These are phyloP conservation scores for Hylodesmum podocarpum DNA, from an alignment of 306 rosid genomes.

Conservation along the genomic window DNA sequence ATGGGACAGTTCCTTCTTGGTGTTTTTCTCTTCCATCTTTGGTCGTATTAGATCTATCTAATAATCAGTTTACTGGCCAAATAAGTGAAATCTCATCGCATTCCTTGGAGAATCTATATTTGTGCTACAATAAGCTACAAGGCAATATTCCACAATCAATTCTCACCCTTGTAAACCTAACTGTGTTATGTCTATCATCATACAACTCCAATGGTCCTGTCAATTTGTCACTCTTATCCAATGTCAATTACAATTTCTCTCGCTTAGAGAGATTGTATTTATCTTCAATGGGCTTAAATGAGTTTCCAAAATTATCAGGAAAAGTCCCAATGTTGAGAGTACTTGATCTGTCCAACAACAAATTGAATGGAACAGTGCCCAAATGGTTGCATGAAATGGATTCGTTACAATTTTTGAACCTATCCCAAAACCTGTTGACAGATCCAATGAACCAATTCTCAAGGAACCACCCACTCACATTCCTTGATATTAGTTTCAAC, in stretches of 20 bases:
- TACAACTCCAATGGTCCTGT: background rate
- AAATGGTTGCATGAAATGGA: conserved; percentile 3
- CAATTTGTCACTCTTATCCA: background rate
- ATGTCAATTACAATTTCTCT: background rate
- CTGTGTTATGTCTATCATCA: background rate
- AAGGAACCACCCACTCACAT: background rate
- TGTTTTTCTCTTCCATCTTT: background rate
- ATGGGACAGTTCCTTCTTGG: conserved; percentile 21
- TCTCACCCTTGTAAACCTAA: background rate
- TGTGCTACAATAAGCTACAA: background rate
- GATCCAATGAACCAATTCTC: background rate
- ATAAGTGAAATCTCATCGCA: background rate
- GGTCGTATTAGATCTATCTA: background rate
- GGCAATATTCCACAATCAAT: conserved; percentile 22
- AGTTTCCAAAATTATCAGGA: background rate
- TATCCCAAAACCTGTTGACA: conserved; percentile 29
- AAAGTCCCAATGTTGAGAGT: background rate
- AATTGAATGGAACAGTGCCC: background rate
- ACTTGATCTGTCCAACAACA: conserved; percentile 22
- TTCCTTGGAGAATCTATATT: background rate
- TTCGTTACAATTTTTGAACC: background rate
- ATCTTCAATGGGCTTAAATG: background rate
- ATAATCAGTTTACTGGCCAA: background rate
- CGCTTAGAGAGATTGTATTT: background rate
- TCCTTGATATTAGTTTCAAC: conserved; percentile 19